Conservation (phyloP, 805 yeast species). For the Isabelozyma gotoi region DNA sequence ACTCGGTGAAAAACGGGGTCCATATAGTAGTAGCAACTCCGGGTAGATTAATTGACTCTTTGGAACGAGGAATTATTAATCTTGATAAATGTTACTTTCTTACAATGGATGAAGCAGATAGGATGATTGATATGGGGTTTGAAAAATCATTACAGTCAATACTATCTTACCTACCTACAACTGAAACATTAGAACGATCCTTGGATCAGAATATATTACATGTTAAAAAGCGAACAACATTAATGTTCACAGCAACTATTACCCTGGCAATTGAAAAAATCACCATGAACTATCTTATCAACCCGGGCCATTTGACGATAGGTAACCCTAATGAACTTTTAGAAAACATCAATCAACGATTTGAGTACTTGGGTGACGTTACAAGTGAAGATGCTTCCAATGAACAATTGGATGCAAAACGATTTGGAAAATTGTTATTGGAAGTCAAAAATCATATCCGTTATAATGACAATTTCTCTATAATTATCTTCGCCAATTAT, state of each 20-base stretch:
- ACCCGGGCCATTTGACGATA: slow-evolving; percentile 64
- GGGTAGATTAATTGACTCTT: slow-evolving; percentile 80
- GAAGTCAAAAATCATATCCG: slow-evolving; percentile 46
- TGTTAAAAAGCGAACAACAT: slow-evolving; percentile 51
- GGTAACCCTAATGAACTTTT: slow-evolving; percentile 68
- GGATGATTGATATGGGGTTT: slow-evolving; percentile 94
- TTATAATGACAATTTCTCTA: slow-evolving; percentile 21
- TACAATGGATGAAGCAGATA: slow-evolving; percentile 91
- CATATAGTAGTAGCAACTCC: slow-evolving; percentile 93
- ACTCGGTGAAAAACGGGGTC: slow-evolving; percentile 59
- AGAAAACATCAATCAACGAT: slow-evolving; percentile 68
- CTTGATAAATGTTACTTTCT: slow-evolving; percentile 63
- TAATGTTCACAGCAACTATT: slow-evolving; percentile 96
- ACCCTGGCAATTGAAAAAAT: slow-evolving; percentile 69
- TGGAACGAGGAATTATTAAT: slow-evolving; percentile 64
- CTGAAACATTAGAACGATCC: slow-evolving; percentile 17
- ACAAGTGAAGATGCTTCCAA: slow-evolving; percentile 20
- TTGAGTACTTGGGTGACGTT: slow-evolving; percentile 34
- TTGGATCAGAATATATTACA: slow-evolving; percentile 40
- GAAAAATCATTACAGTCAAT: slow-evolving; percentile 74
- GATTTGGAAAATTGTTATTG: slow-evolving; percentile 42
- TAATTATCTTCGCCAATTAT: slow-evolving; percentile 80
- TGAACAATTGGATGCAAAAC: slow-evolving; percentile 25
- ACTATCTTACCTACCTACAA: slow-evolving; percentile 51
- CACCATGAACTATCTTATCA: slow-evolving; percentile 57